Evolutionary conservation across 805 yeast genomes (phyloP).

Genomic region (Candida methanosorbosa): DNA sequence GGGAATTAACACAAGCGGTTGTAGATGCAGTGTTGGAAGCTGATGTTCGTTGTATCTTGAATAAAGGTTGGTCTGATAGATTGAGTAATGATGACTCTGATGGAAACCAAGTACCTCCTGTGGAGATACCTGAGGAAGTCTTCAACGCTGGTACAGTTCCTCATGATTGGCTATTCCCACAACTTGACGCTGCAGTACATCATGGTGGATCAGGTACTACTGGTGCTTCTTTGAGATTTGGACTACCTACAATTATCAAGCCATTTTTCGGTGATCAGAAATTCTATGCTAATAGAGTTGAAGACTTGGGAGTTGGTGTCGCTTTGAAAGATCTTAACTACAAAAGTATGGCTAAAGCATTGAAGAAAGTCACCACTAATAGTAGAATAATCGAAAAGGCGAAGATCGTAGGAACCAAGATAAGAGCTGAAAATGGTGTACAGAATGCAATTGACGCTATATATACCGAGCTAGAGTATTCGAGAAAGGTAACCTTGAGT

Average conservation of each 20-base stretch:
- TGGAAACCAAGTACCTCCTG: conserved; percentile 29
- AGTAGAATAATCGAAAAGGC: conserved; percentile 65
- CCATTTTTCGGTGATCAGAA: conserved; percentile 97
- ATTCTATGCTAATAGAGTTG: conserved; percentile 81
- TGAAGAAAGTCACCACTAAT: conserved; percentile 60
- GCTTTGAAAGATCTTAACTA: conserved; percentile 60
- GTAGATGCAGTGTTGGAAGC: conserved; percentile 72
- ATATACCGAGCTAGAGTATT: conserved; percentile 75
- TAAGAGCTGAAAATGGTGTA: conserved; percentile 76
- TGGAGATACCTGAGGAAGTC: conserved; percentile 56
- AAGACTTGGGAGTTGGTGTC: conserved; percentile 82
- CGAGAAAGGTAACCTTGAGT: conserved; percentile 44
- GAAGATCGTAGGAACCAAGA: conserved; percentile 46
- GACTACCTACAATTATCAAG: conserved; percentile 82
- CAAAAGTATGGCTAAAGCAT: conserved; percentile 54
- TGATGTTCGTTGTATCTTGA: conserved; percentile 78
- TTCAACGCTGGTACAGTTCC: conserved; percentile 69
- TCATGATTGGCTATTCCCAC: conserved; percentile 91
- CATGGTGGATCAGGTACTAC: conserved; percentile 98
- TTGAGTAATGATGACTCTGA: conserved; percentile 27
- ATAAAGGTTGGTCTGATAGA: conserved; percentile 93
- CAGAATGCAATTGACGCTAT: conserved; percentile 64
- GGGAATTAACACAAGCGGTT: conserved; percentile 66
- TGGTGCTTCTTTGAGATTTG: conserved; percentile 82
- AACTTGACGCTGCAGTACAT: conserved; percentile 89